phyloP scores from a whole-genome alignment of 495 filamentous ascomycete species.

The Penicillium coprophilum region DNA sequence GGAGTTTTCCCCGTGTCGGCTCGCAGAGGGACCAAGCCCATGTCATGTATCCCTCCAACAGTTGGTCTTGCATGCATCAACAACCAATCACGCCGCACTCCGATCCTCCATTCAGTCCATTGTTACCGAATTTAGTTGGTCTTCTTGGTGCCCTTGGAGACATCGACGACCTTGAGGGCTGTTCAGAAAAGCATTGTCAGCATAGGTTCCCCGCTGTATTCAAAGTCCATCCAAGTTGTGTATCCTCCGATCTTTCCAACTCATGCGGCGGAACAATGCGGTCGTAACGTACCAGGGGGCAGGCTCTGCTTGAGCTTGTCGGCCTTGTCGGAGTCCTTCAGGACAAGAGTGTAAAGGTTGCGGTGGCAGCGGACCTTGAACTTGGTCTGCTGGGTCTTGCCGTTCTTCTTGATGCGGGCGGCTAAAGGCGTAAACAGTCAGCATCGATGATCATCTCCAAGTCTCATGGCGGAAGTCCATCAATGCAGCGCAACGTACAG shows the following conservation, averaged over 20 bases:
- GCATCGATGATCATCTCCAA: slow-evolving; percentile 13
- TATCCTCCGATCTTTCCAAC: slow-evolving; percentile 1
- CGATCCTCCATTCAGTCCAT: slow-evolving; percentile 35
- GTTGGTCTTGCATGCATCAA: slow-evolving; percentile 36
- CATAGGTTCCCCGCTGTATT: background rate
- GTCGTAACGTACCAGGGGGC: slow-evolving; percentile 74
- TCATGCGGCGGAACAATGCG: slow-evolving; percentile 5
- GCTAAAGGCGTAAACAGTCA: slow-evolving; percentile 52
- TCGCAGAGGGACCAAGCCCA: slow-evolving; percentile 36
- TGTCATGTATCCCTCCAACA: slow-evolving; percentile 32
- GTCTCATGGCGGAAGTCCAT: slow-evolving; percentile 4
- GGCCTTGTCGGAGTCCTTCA: slow-evolving; percentile 98
- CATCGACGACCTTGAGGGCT: slow-evolving; percentile 76
- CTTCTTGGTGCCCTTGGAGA: slow-evolving; percentile 72
- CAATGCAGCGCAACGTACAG: slow-evolving; percentile 58
- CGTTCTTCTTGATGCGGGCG: slow-evolving; percentile 96
- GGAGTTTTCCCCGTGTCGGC: slow-evolving; percentile 36
- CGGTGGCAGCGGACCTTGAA: slow-evolving; percentile 99
- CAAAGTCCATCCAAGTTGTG: slow-evolving; percentile 3
- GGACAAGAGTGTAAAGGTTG: slow-evolving; percentile 93
- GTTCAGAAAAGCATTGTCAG: slow-evolving; percentile 30
- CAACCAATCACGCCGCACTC: slow-evolving; percentile 33
- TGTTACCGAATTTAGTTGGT: slow-evolving; percentile 40
- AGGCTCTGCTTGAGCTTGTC: slow-evolving; percentile 99
- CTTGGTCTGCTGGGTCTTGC: slow-evolving; percentile 85